These are phyloP conservation scores for Kokia cookei DNA, from an alignment of 441 rosid species.

Conservation along the genomic window DNA sequence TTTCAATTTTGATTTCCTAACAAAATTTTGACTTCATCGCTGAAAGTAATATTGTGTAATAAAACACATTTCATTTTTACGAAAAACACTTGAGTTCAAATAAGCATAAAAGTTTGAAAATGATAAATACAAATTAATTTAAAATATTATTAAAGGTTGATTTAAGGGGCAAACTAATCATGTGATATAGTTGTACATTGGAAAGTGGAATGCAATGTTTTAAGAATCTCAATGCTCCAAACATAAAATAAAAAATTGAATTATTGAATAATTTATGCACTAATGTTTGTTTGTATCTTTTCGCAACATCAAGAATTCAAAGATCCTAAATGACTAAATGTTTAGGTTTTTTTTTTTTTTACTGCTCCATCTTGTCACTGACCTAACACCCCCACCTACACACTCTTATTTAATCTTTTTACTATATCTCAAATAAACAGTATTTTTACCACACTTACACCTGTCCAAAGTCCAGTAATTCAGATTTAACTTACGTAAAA, in stretches of 20 bases:
- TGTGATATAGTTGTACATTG: conserved; percentile 3
- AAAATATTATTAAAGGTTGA: neutral
- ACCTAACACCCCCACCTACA: neutral
- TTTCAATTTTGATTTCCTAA: too few relatives aligned
- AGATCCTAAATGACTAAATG: neutral
- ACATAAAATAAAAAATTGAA: neutral
- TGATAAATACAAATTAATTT: neutral
- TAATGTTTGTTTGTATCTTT: neutral
- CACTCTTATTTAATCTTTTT: neutral
- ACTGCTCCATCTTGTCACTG: neutral
- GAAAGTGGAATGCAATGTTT: neutral
- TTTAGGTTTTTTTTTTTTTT: neutral
- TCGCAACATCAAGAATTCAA: neutral
- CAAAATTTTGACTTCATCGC: too few relatives aligned
- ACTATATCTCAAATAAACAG: too few relatives aligned
- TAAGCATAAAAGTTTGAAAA: neutral
- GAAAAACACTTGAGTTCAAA: too few relatives aligned
- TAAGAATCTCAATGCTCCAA: conserved; percentile 11
- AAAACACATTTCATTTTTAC: too few relatives aligned
- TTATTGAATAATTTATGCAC: too few relatives aligned
- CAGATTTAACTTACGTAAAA: too few relatives aligned
- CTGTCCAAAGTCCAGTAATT: too few relatives aligned
- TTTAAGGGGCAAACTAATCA: neutral
- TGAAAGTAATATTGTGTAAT: too few relatives aligned
- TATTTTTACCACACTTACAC: neutral